phyloP scores from a whole-genome alignment of 495 filamentous ascomycete species.

The Tetracladium setigerum region DNA sequence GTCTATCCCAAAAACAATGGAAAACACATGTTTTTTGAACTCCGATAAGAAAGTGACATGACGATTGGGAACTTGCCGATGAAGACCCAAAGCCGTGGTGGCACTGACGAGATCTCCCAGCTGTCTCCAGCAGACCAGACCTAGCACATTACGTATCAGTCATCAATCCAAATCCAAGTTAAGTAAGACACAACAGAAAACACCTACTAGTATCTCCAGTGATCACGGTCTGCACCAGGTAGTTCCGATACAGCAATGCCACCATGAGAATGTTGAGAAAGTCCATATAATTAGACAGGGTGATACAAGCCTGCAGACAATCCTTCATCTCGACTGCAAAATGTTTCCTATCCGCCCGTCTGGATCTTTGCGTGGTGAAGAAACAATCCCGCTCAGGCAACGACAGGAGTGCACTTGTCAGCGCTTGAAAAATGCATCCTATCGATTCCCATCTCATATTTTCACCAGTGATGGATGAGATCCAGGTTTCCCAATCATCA shows the following conservation, averaged over 20 bases:
- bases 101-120: conserved; percentile 17
- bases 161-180: background rate
- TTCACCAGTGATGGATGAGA: conserved; percentile 9
- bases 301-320: conserved; percentile 19
- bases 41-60: conserved; percentile 13
- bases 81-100: conserved; percentile 17
- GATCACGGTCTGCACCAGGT: conserved; percentile 18
- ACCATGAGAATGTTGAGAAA: conserved; percentile 19
- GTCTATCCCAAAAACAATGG: conserved; percentile 10
- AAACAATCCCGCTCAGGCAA: conserved; percentile 19
- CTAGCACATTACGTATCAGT: background rate
- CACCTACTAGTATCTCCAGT: conserved; percentile 22
- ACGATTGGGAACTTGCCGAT: conserved; percentile 11
- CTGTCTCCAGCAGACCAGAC: conserved; percentile 19
- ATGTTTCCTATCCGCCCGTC: conserved; percentile 8
- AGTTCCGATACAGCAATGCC: conserved; percentile 15
- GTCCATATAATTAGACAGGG: conserved; percentile 19
- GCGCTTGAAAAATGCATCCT: conserved; percentile 10
- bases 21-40: conserved; percentile 13
- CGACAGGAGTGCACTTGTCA: conserved; percentile 6
- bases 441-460: conserved; percentile 22
- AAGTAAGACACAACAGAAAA: background rate
- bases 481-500: conserved; percentile 18
- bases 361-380: conserved; percentile 14
- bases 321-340: conserved; percentile 20